Conservation (phyloP, 441 rosid species). For the Syzygium malaccense region DNA sequence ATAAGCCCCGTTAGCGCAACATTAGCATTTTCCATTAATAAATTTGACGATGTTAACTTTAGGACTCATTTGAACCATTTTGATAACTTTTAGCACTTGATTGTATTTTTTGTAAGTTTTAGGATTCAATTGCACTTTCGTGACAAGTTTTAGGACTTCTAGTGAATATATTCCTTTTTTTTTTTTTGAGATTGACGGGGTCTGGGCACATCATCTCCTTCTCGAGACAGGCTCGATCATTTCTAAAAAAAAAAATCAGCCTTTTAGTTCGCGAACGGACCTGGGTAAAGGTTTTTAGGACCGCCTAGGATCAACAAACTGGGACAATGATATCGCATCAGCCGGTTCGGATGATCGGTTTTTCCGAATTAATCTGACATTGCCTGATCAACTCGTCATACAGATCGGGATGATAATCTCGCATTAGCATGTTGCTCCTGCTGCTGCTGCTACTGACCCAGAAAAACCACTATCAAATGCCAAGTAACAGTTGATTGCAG, state of each 20-base stretch:
- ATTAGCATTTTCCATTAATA: too few species aligned
- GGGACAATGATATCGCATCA: not conserved
- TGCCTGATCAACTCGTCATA: not conserved
- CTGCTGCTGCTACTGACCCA: not conserved
- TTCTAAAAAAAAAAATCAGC: not conserved
- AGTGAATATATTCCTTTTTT: too few species aligned
- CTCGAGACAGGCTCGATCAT: not conserved
- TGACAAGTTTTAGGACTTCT: too few species aligned
- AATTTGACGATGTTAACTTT: too few species aligned
- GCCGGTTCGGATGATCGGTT: not conserved
- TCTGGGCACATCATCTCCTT: not conserved
- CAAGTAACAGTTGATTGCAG: not conserved
- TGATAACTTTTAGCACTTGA: too few species aligned
- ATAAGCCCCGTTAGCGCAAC: too few species aligned
- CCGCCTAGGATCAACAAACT: not conserved
- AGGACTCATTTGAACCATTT: too few species aligned
- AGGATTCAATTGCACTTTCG: too few species aligned
- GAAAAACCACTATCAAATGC: not conserved
- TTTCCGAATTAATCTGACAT: not conserved
- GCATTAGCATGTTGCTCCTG: not conserved
- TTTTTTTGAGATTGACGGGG: not conserved
- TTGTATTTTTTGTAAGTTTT: too few species aligned
- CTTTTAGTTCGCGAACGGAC: not conserved
- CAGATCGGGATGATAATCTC: not conserved
- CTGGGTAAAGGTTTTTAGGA: not conserved